Base-by-base conservation (phyloP, 495 filamentous ascomycete genomes). In the Apiosordaria backusii region DNA sequence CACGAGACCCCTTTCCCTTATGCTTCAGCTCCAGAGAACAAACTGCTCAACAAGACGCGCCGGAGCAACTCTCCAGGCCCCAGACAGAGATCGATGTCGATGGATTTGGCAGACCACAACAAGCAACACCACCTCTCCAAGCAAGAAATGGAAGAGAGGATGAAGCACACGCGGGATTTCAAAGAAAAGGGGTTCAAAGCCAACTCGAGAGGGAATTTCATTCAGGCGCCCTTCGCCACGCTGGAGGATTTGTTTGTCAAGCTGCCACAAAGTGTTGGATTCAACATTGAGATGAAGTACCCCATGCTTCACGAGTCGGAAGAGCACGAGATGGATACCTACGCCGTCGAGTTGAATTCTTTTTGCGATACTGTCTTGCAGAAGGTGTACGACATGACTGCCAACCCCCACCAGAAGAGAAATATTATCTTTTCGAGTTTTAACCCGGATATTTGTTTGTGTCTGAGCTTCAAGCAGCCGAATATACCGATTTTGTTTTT, bases 211-310 rank as follows among this genome's bases (percentile, higher is more conserved):
- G 95, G 95, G 60, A 90, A 90, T 70, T 93, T 93, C 70, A 97
- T 99, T 67, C 94, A 98, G 73, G 90, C 89, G 0, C 93, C 93
- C 0, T 98, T 98, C 76, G 92, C 95, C 3, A 99, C 96, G 0
- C 80, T 99, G 52, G 91, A 97, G 75, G 92, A 97, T 68, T 87
- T 97, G 73, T 96, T 99, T 77, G 86, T 83, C 71, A 89, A 92
- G 74, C 79, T 99, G 0, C 92, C 92, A 1, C 82, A 89, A 52
- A 83, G 80, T 13, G 87, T 97, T 29, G 92, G 95, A 13, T 98
- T 99, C 83, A 98, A 99, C 75, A 96, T 99, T 68, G 96, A 99
- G 81, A 89, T 99, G 83, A 99, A 98, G 75, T 99, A 99, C 76
- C 96, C 96, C 22, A 97, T 97, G 92, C 86, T 98, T 58, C 87